Conservation (phyloP, 495 filamentous ascomycete genomes). For the Pseudomonodictys pantanalensis region DNA sequence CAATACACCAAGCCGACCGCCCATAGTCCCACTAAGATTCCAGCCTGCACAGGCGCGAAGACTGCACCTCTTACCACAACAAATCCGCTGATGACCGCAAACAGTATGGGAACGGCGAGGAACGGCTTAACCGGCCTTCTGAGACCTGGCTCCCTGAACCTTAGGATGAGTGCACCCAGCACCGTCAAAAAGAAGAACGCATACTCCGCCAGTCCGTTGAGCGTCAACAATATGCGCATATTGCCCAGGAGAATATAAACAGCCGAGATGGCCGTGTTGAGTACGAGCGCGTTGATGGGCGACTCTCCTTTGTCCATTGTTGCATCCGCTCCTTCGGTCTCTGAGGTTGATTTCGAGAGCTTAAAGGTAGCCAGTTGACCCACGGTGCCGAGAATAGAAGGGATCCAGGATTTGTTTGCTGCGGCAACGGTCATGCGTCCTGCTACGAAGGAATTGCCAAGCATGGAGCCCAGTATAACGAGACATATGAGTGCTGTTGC, state of each 20-base stretch:
- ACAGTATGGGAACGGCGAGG: slow-evolving; percentile 47
- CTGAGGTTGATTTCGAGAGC: slow-evolving; percentile 4
- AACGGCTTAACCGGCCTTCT: slow-evolving; percentile 50
- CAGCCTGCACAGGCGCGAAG: slow-evolving; percentile 52
- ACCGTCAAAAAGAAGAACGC: slow-evolving; percentile 59
- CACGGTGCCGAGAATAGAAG: slow-evolving; percentile 44
- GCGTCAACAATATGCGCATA: slow-evolving; percentile 55
- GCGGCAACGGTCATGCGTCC: slow-evolving; percentile 58
- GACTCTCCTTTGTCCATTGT: slow-evolving; percentile 23
- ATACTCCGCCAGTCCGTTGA: slow-evolving; percentile 57
- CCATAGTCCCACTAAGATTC: slow-evolving; percentile 49
- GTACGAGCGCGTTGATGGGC: slow-evolving; percentile 50
- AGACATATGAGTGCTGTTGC: slow-evolving; percentile 53
- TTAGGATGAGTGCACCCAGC: slow-evolving; percentile 50
- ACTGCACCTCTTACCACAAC: slow-evolving; percentile 53
- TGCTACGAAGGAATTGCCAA: slow-evolving; percentile 56
- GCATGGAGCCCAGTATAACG: slow-evolving; percentile 52
- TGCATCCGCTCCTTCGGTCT: slow-evolving; percentile 5
- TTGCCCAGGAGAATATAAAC: slow-evolving; percentile 56
- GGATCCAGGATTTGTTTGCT: slow-evolving; percentile 52
- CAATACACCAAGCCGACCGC: slow-evolving; percentile 46
- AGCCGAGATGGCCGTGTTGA: slow-evolving; percentile 48
- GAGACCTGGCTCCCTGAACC: slow-evolving; percentile 49
- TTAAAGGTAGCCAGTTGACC: slow-evolving; percentile 34
- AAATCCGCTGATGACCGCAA: slow-evolving; percentile 53